Evolutionary conservation across 169 alveolate genomes (phyloP), one percentile per base, ranked within the genome.

Genomic region (Theileria sp.): DNA sequence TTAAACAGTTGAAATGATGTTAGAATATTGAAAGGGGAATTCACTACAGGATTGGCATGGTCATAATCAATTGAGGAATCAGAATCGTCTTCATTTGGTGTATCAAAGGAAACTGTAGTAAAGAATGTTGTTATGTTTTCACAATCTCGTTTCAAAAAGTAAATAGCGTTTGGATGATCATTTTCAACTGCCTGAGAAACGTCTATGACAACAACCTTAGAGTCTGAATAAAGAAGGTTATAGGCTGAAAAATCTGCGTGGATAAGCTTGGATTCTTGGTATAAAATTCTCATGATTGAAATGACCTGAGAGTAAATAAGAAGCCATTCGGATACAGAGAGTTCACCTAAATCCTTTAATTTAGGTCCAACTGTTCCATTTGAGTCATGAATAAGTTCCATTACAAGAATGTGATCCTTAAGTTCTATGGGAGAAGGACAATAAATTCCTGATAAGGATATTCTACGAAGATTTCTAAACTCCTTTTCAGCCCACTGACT

Each of bases 401-500:
- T 97, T 77, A 98, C 97, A 56, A 98, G 94, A 25, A 98, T 97
- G 88, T 98, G 98, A 70, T 96, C 96, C 87, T 95, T 95, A 51
- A 97, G 95, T 21, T 94, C 93, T 54, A 92, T 87, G n/a, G 99
- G 99, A 34, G 93, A 92, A 15, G 99, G 99, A 50, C 97, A 94
- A 81, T 96, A 93, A 70, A 96, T 67, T 51, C 98, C 97, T 50
- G 96, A 92, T 77, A 92, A 87, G 62, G 93, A 88, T 19, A 97
- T 87, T 75, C 99, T 93, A 86, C 96, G 94, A 62, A 97, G 87
- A 86, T 98, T 98, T 71, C 99, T 84, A 67, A 96, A 93, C 87
- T 98, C 99, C 93, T 98, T 98, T 93, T 98, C 99, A 32, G 99
- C 98, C 99, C 99, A 98, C 77, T 96, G 97, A 58, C 95, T 93